Evolutionary conservation across 495 filamentous ascomycete genomes (phyloP), one percentile per base, ranked within the genome.

Genomic region (Penicillium simplicissimum): DNA sequence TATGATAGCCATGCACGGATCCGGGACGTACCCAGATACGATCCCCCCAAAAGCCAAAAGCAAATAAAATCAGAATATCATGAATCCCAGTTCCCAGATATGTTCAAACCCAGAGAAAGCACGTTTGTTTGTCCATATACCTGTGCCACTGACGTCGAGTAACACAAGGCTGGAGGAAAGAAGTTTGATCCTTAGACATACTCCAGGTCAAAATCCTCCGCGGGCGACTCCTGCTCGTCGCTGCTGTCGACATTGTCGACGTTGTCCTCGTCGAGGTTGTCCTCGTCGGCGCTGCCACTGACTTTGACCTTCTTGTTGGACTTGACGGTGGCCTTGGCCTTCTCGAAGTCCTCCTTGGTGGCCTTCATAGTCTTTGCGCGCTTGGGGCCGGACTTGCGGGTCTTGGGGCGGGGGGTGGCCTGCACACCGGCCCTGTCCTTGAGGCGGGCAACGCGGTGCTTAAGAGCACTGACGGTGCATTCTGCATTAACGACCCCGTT

Each of bases 361-460:
- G 45, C 10, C 23, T 49, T 49, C 45, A 49, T 49, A 13, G 45
- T 4, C 8, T 13, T 31, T 4, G 54, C 14, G n/a, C 25, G 54
- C 23, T 56, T 40, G 37, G 35, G 8, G 14, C 10, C 17, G 37
- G 21, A 2, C 53, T 55, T 55, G 53, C 13, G n/a, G 13, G 25
- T 19, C 14, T 31, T 34, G 34, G n/a, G 9, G 3, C 33, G 13
- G 15, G 53, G 23, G 11, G 37, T 3, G 1, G 21, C 11, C n/a
- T 38, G 36, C 8, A 47, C 8, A n/a, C 52, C 56, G 8, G 52
- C 55, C 8, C 17, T 51, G 4, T 58, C 56, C 31, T 52, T 60
- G 19, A 66, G 36, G 3, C 63, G 63, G 17, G 37, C 42, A 7
- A 66, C 14, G 15, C 63, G 59, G 36, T 66, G 63, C 31, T 59